Conservation (phyloP, 169 alveolate genomes). For the Babesia ovata region DNA sequence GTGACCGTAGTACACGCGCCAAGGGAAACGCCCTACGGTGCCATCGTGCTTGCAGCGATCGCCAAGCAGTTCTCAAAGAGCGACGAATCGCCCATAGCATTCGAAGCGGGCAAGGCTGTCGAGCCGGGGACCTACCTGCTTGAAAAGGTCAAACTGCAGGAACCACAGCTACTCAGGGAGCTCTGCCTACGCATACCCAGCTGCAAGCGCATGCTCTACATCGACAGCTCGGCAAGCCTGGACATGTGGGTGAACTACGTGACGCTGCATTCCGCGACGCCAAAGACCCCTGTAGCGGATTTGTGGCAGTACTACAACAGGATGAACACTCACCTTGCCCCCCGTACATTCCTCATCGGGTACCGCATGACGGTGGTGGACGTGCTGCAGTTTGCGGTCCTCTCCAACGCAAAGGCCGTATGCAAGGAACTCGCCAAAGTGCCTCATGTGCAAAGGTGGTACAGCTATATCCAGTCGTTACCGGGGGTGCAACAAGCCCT, state of each 20-base stretch:
- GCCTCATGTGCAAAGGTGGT: slow-evolving; percentile 59
- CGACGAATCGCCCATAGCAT: slow-evolving; percentile 10
- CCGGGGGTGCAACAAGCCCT: slow-evolving; percentile 39
- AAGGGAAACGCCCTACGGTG: slow-evolving; percentile 62
- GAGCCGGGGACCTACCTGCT: slow-evolving; percentile 22
- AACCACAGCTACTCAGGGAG: slow-evolving; percentile 42
- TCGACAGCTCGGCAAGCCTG: slow-evolving; percentile 33
- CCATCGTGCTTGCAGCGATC: slow-evolving; percentile 44
- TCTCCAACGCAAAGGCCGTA: not conserved
- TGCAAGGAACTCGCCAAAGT: slow-evolving; percentile 16
- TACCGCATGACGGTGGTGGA: slow-evolving; percentile 57
- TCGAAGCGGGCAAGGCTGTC: slow-evolving; percentile 37
- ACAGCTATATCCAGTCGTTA: slow-evolving; percentile 34
- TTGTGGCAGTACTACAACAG: slow-evolving; percentile 40
- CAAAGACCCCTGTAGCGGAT: not conserved
- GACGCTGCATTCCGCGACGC: not conserved
- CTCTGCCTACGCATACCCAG: slow-evolving; percentile 25
- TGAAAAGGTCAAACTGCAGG: slow-evolving; percentile 29
- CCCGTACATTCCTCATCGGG: slow-evolving; percentile 59
- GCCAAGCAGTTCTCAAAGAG: slow-evolving; percentile 29
- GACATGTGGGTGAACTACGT: slow-evolving; percentile 36
- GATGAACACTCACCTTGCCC: slow-evolving; percentile 57
- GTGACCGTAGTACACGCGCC: slow-evolving; percentile 52
- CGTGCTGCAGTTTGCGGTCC: slow-evolving; percentile 38
- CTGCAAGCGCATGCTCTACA: slow-evolving; percentile 51